These are phyloP conservation scores for Dittrichia graveolens DNA, from an alignment of 129 eudicot genomes.

Conservation along the genomic window DNA sequence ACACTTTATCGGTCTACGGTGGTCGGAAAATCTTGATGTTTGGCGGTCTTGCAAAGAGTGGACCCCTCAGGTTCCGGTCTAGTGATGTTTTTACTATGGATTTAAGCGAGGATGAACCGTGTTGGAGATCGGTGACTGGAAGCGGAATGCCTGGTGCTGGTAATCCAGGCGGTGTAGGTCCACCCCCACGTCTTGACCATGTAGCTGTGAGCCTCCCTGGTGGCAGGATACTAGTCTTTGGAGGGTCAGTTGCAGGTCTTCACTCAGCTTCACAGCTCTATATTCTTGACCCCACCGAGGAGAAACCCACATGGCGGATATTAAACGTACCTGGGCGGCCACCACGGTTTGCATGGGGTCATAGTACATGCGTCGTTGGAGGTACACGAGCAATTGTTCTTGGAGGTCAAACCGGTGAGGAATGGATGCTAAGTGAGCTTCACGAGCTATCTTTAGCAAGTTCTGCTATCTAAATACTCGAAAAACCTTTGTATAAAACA, in stretches of 20 bases:
- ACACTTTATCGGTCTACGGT: slow-evolving; percentile 87
- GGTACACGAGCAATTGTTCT: slow-evolving; percentile 75
- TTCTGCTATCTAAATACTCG: slow-evolving; percentile 35
- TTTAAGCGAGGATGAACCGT: slow-evolving; percentile 61
- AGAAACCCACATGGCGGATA: slow-evolving; percentile 77
- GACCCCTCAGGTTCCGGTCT: slow-evolving; percentile 76
- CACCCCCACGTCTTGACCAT: slow-evolving; percentile 82
- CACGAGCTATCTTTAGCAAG: slow-evolving; percentile 77
- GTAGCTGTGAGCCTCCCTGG: slow-evolving; percentile 90
- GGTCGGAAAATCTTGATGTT: slow-evolving; percentile 93
- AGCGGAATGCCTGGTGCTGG: slow-evolving; percentile 81
- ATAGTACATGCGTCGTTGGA: slow-evolving; percentile 73
- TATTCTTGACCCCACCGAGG: slow-evolving; percentile 76
- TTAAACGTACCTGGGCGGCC: slow-evolving; percentile 72
- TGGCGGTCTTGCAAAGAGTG: slow-evolving; percentile 95
- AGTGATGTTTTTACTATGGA: slow-evolving; percentile 69
- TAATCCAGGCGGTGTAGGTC: slow-evolving; percentile 78
- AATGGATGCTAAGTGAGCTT: slow-evolving; percentile 81
- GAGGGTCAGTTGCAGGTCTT: slow-evolving; percentile 92
- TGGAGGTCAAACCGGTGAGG: slow-evolving; percentile 80
- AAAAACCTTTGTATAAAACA: neutral
- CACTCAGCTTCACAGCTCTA: slow-evolving; percentile 84
- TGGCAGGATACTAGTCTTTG: slow-evolving; percentile 78
- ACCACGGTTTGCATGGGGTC: slow-evolving; percentile 76
- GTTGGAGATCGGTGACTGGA: slow-evolving; percentile 76